phyloP scores from a whole-genome alignment of 495 filamentous ascomycete genomes.

The Parathielavia appendiculata region DNA sequence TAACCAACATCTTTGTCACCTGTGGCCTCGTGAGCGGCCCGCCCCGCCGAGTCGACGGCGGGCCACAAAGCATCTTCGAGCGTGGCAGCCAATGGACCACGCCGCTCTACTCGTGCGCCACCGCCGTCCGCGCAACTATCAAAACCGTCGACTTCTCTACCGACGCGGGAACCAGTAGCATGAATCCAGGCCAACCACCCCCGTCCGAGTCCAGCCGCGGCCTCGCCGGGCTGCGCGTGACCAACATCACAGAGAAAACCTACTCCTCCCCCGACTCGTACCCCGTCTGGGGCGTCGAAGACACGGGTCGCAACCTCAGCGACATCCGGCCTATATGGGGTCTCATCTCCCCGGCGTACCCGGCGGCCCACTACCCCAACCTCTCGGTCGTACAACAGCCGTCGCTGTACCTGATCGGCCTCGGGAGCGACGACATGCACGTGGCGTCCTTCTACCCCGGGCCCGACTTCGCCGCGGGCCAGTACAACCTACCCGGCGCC shows the following conservation, averaged over 20 bases:
- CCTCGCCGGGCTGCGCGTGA: constrained; percentile 25
- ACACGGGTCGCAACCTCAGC: constrained; percentile 19
- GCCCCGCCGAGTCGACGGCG: constrained; percentile 29
- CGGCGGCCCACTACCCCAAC: constrained; percentile 21
- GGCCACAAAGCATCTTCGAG: constrained; percentile 29
- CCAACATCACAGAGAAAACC: constrained; percentile 23
- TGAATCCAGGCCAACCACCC: no score
- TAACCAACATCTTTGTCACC: constrained; percentile 34
- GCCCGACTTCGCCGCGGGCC: neutral
- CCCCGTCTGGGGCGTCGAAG: constrained; percentile 39
- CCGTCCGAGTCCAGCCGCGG: constrained; percentile 29
- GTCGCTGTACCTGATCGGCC: constrained; percentile 30
- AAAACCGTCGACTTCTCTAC: constrained; percentile 37
- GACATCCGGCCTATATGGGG: constrained; percentile 38
- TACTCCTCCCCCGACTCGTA: constrained; percentile 23
- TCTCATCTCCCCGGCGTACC: constrained; percentile 25
- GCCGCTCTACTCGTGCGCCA: constrained; percentile 42
- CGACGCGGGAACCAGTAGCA: neutral
- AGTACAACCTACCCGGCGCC: constrained; percentile 2
- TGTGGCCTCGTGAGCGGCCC: constrained; percentile 41
- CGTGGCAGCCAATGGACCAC: constrained; percentile 34
- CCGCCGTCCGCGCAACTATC: constrained; percentile 36
- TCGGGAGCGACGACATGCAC: neutral
- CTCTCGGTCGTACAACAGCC: constrained; percentile 28
- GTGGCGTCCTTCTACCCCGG: neutral